These are phyloP conservation scores for Ciborinia camelliae DNA, from an alignment of 2,329 filamentous ascomycete genomes.

Conservation along the genomic window DNA sequence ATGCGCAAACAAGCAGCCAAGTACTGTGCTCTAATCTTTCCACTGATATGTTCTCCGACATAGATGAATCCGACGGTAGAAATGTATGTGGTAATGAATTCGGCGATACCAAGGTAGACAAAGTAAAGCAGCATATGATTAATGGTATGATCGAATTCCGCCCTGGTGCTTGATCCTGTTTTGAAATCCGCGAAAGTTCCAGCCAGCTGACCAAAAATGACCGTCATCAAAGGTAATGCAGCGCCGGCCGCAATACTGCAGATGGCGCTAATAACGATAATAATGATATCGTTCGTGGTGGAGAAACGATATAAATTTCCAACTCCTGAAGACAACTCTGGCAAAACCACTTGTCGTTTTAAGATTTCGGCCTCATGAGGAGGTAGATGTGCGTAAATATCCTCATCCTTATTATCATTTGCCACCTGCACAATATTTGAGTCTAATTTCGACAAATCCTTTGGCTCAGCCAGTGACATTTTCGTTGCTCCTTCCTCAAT, in stretches of 20 bases:
- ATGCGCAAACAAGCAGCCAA: slow-evolving; percentile 79
- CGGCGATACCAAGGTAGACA: slow-evolving; percentile 76
- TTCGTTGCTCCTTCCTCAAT: slow-evolving; percentile 49
- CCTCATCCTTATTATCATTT: slow-evolving; percentile 40
- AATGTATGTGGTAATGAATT: slow-evolving; percentile 75
- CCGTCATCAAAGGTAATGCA: slow-evolving; percentile 52
- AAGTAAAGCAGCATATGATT: slow-evolving; percentile 72
- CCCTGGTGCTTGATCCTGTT: slow-evolving; percentile 44
- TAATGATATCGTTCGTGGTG: slow-evolving; percentile 48
- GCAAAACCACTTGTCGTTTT: slow-evolving; percentile 64
- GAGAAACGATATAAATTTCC: slow-evolving; percentile 57
- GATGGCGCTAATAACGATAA: slow-evolving; percentile 50
- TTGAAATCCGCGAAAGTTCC: slow-evolving; percentile 64
- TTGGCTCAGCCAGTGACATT: slow-evolving; percentile 58
- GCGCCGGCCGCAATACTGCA: slow-evolving; percentile 57
- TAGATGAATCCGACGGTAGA: slow-evolving; percentile 89
- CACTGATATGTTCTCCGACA: slow-evolving; percentile 73
- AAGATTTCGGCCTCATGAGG: slow-evolving; percentile 64
- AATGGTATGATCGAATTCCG: slow-evolving; percentile 59
- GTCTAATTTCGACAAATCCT: slow-evolving; percentile 46
- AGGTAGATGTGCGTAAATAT: slow-evolving; percentile 61
- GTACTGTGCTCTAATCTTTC: slow-evolving; percentile 79
- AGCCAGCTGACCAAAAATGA: slow-evolving; percentile 75
- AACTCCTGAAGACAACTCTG: slow-evolving; percentile 61
- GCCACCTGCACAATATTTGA: slow-evolving; percentile 37